Evolutionary conservation across 352 stramenopile genomes (phyloP), one percentile per base, ranked within the genome.

Genomic region (Globisporangium parvum): DNA sequence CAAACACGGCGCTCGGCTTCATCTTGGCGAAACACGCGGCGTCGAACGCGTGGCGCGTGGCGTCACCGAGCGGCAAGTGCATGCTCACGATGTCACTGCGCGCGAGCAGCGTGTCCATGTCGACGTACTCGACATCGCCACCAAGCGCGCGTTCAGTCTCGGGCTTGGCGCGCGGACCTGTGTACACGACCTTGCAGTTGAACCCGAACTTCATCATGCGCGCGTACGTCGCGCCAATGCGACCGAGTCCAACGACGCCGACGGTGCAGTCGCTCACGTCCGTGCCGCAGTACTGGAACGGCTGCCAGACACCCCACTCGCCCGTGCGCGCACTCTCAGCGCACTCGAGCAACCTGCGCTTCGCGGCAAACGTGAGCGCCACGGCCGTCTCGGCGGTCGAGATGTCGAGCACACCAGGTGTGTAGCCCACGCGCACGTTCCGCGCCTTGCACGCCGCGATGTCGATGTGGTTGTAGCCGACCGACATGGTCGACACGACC

Each of bases 391-490:
- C 80, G 20, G 83, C 80, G 8, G 82, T 90, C 6, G 83, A 84
- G 48, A 91, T 81, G 56, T 96, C 71, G 12, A 94, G 71, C 5
- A 96, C 88, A 33, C 85, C 84, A 11, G 80, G 82, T 2, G 87
- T 96, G 63, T 95, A 91, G 23, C 85, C 85, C 6, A 96, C 80
- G 17, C 59, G 65, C 51, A 96, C 88, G 50, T 78, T 73, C 6
- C 69, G 58, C 39, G 73, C 72, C 51, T 77, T 63, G 49, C 84
- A 95, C 35, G 81, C 81, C 14, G 85, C 66, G 2, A 96, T 64
- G 51, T 95, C 87, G 62, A 97, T 94, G 65, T 97, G 88, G 75
- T 97, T 93, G 53, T 89, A 81, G 52, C 90, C 90, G 6, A 94
- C 88, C 23, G 80, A 95, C 84, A 97, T 90, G 42, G 90, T 96